These are phyloP conservation scores for Cyclaneusma minus DNA, from an alignment of 2,329 filamentous ascomycete genomes.

Conservation along the genomic window DNA sequence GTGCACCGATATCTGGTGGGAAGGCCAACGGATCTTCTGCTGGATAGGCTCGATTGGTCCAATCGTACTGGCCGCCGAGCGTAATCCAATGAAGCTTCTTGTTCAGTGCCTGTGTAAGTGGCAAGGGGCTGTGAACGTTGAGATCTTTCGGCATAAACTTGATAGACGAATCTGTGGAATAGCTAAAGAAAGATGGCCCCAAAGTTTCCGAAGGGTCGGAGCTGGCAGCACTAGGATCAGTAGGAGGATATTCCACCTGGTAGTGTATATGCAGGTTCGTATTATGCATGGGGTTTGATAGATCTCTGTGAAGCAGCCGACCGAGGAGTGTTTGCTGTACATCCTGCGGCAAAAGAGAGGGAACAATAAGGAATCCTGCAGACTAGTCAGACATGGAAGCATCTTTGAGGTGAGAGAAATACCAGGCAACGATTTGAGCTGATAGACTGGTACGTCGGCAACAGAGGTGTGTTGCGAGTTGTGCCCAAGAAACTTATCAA, in stretches of 20 bases:
- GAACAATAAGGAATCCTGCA: constrained; percentile 48
- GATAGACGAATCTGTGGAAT: constrained; percentile 32
- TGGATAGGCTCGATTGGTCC: constrained; percentile 78
- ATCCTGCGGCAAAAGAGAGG: constrained; percentile 52
- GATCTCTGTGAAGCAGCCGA: constrained; percentile 61
- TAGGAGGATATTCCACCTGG: constrained; percentile 44
- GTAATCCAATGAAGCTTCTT: constrained; percentile 87
- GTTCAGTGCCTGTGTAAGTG: constrained; percentile 53
- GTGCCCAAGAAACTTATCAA: constrained; percentile 24
- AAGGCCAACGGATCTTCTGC: constrained; percentile 51
- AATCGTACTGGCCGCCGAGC: constrained; percentile 90
- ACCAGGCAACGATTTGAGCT: constrained; percentile 56
- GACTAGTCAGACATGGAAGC: constrained; percentile 2
- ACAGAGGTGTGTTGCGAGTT: constrained; percentile 4
- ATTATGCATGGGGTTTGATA: constrained; percentile 57
- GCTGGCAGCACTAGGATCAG: constrained; percentile 9
- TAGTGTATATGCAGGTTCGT: constrained; percentile 89
- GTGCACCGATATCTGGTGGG: constrained; percentile 52
- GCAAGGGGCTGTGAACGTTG: constrained; percentile 57
- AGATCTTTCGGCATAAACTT: constrained; percentile 54
- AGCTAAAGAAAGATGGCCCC: constrained; percentile 39
- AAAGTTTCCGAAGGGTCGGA: no score
- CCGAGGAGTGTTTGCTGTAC: constrained; percentile 58
- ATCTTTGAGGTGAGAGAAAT: constrained; percentile 12
- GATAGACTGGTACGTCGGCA: constrained; percentile 37